These are phyloP conservation scores for Neofusicoccum cordaticola DNA, from an alignment of 2,329 filamentous ascomycete species.

Conservation along the genomic window DNA sequence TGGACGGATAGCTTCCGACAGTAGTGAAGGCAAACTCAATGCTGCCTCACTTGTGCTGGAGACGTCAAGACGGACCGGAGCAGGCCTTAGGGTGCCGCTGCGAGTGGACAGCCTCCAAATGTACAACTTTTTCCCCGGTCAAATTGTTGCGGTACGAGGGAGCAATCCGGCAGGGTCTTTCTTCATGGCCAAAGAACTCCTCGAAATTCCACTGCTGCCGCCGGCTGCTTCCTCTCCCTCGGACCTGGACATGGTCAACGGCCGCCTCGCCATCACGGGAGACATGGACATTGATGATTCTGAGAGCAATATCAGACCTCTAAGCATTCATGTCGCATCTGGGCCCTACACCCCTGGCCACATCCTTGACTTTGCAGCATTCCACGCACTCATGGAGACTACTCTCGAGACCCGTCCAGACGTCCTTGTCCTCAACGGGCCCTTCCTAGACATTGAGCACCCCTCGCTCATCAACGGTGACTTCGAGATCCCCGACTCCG, in stretches of 20 bases:
- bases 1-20: slow-evolving; percentile 86
- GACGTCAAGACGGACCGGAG: slow-evolving; percentile 78
- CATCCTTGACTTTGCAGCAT: slow-evolving; percentile 84
- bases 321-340: slow-evolving; percentile 74
- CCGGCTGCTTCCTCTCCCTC: slow-evolving; percentile 67
- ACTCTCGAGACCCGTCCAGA: slow-evolving; percentile 75
- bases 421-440: slow-evolving; percentile 74
- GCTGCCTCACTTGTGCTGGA: slow-evolving; percentile 82
- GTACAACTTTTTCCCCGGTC: slow-evolving; percentile 89
- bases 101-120: slow-evolving; percentile 66
- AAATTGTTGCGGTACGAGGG: slow-evolving; percentile 83
- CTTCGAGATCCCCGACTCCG: slow-evolving; percentile 41
- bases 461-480: slow-evolving; percentile 68
- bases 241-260: slow-evolving; percentile 65
- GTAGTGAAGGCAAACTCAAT: slow-evolving; percentile 81
- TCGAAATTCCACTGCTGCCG: slow-evolving; percentile 71
- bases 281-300: slow-evolving; percentile 25
- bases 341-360: slow-evolving; percentile 92
- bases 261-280: slow-evolving; percentile 61
- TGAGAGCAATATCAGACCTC: slow-evolving; percentile 57
- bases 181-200: slow-evolving; percentile 75
- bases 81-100: slow-evolving; percentile 76
- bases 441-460: slow-evolving; percentile 90
- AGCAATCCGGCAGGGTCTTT: slow-evolving; percentile 82
- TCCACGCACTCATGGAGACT: slow-evolving; percentile 76